Base-by-base conservation (phyloP, 2,329 filamentous ascomycete genomes). In the Colletotrichum destructivum region DNA sequence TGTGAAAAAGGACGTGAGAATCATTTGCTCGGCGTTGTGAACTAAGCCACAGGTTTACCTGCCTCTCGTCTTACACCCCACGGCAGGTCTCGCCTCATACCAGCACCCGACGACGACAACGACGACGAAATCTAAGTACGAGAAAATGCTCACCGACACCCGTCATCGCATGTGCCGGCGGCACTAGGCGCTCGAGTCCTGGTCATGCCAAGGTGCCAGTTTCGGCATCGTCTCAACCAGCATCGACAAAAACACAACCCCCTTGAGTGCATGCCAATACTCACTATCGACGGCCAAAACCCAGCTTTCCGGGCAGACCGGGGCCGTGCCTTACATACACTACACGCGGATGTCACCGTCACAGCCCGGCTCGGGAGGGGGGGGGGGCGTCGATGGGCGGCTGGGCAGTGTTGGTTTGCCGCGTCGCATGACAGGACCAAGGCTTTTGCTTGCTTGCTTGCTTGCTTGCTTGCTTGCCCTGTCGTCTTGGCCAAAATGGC, bases 351-450 rank as follows among this genome's bases (percentile, higher is more conserved):
- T 69, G 59, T 40, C 26, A 63, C 64, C 46, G 69, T 59, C 51
- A 44, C 23, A 71, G 52, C 51, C 51, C 38, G 44, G 12, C 42
- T 42, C 49, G 62, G 23, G 18, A 52, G 40, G 40, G 35, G 47
- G 46, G 31, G 23, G 8, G 26, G 18, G 26, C 47, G 15, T 23
- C 21, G 18, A 57, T 42, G 18, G 23, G 26, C 31, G 51, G 56
- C 64, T 57, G 51, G 69, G 69, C 64, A 21, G 23, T 40, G 4
- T 16, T 18, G 55, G 49, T 26, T 26, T 67, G 56, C 63, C 56
- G 63, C 63, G 54, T 62, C 44, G 21, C 47, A 51, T 23, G 38
- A 23, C 44, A 35, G 11, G n/a, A 40, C 52, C 23, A 2, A 31
- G 15, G 13, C 9, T 26, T 26, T 18, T 9, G 23, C 26, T 21